Base-by-base conservation (phyloP, 495 filamentous ascomycete genomes). In the Glutinoglossum americanum region DNA sequence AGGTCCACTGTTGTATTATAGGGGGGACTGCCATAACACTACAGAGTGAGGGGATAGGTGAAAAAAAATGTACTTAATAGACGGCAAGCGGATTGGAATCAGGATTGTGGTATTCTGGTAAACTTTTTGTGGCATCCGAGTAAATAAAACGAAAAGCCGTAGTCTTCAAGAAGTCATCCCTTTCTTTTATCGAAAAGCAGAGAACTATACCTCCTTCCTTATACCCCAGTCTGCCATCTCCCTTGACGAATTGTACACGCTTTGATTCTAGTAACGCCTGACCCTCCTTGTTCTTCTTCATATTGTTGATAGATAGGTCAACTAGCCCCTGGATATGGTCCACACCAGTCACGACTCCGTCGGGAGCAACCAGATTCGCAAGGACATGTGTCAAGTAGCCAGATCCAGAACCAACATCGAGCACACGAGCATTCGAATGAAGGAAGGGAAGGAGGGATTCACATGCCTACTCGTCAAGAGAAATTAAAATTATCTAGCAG, bases 341-440 rank as follows among this genome's bases (percentile, higher is more conserved):
- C 13, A 98, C 69, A 0, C 92, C 92, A 27, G 96, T 77, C 0
- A 87, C 78, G 26, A 72, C 76, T 2, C 83, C 83, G 15, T 68
- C 51, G 13, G 73, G 72, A 27, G 76, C 80, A 13, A 86, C 82
- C 0, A 97, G 74, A 61, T 89, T 83, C 1, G 89, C 90, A 7
- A 97, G 65, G 0, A 96, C 83, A 68, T 89, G 86, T 21, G 89
- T 94, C 9, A 98, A 74, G 63, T 98, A 98, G 23, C 92, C 92
- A 11, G 81, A 87, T 0, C 92, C 92, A 56, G 81, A 85, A 3
- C 92, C 92, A 63, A 98, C 81, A 65, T 98, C 92, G 0, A 98
- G 77, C 11, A 95, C 82, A 11, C 72, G 69, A 1, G 75, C 67
- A 26, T 71, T 72, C 0, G 72, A 71, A 44, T 70, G 59, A 53